Conservation (phyloP, 768 basidiomycete genomes). For the Antrodiella citrinella region DNA sequence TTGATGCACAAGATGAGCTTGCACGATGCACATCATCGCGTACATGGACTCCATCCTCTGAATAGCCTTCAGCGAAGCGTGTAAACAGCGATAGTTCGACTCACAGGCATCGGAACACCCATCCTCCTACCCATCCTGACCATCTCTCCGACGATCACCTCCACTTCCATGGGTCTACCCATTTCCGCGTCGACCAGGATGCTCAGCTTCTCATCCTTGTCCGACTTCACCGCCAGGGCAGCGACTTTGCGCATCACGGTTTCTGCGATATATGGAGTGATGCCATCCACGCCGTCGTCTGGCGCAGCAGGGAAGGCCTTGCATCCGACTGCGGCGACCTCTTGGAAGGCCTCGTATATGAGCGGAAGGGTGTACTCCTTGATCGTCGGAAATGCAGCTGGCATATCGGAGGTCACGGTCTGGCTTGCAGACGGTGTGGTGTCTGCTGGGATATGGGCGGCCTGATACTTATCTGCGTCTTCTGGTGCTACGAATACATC, state of each 20-base stretch:
- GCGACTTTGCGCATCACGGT: constrained; percentile 31
- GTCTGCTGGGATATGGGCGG: background rate
- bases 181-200: constrained; percentile 54
- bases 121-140: constrained; percentile 41
- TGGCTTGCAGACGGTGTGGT: background rate
- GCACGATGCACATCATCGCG: background rate
- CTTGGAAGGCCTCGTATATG: constrained; percentile 37
- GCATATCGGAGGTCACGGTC: constrained; percentile 5
- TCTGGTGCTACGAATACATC: constrained; percentile 42
- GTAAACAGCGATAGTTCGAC: constrained; percentile 11
- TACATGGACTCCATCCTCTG: background rate
- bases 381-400: constrained; percentile 25
- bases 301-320: constrained; percentile 34
- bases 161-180: constrained; percentile 56
- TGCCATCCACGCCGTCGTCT: constrained; percentile 32
- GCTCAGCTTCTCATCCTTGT: constrained; percentile 43
- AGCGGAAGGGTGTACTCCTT: constrained; percentile 37
- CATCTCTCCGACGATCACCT: constrained; percentile 57
- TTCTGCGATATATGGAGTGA: constrained; percentile 37
- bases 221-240: constrained; percentile 31
- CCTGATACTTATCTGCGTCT: background rate
- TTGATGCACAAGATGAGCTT: constrained; percentile 4
- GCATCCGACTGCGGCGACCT: constrained; percentile 35
- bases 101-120: constrained; percentile 42
- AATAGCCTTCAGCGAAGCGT: background rate